Evolutionary conservation across 495 filamentous ascomycete genomes (phyloP).

Genomic region (Bacidia gigantensis): DNA sequence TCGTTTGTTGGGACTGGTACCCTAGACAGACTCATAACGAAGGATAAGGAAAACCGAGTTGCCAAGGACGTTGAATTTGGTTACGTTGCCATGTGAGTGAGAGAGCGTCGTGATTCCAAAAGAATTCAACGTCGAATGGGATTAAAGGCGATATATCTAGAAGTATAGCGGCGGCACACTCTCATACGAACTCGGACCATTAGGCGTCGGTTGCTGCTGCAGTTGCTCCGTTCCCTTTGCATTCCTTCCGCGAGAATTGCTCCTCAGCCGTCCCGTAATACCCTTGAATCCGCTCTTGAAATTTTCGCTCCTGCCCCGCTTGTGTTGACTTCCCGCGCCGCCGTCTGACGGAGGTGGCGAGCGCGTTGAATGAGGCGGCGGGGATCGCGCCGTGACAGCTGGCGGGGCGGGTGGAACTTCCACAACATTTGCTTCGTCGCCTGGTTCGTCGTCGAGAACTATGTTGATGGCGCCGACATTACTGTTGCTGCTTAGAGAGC

Average conservation of each 20-base stretch:
- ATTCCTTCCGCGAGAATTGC: slow-evolving; percentile 44
- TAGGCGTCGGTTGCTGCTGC: not conserved
- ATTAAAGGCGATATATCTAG: too few relatives aligned
- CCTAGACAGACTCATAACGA: not conserved
- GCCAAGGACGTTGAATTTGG: not conserved
- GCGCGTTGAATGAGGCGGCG: slow-evolving; percentile 17
- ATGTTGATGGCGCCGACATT: slow-evolving; percentile 51
- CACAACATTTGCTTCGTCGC: slow-evolving; percentile 24
- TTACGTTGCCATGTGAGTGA: not conserved
- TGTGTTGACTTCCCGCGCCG: slow-evolving; percentile 36
- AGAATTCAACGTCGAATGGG: too few relatives aligned
- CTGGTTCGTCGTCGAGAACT: slow-evolving; percentile 52
- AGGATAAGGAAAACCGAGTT: not conserved
- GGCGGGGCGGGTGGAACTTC: slow-evolving; percentile 18
- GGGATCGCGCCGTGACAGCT: slow-evolving; percentile 7
- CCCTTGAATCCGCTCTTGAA: slow-evolving; percentile 50
- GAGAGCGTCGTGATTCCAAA: not conserved
- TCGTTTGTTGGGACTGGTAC: not conserved
- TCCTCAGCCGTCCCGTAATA: slow-evolving; percentile 54
- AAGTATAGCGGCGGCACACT: slow-evolving; percentile 33
- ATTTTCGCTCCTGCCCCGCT: slow-evolving; percentile 56
- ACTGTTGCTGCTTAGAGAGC: slow-evolving; percentile 27
- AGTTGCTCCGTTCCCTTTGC: slow-evolving; percentile 19
- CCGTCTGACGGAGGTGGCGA: slow-evolving; percentile 16
- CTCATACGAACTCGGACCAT: slow-evolving; percentile 38